Base-by-base conservation (phyloP, 2,329 filamentous ascomycete species). In the Talaromyces marneffei region DNA sequence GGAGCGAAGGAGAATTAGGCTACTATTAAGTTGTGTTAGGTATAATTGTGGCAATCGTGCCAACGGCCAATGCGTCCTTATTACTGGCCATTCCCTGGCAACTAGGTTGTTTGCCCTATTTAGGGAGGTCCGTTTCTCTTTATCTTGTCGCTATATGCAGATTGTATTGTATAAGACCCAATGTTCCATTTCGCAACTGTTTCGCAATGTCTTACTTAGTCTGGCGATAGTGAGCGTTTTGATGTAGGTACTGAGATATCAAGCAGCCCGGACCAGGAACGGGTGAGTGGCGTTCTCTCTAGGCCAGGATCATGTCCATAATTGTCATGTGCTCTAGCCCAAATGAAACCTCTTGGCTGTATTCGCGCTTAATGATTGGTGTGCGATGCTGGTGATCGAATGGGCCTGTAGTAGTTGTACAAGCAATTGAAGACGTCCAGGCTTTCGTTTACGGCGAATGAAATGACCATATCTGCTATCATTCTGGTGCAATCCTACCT, bases 311-410 rank as follows among this genome's bases (percentile, higher is more conserved):
- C 3, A 12, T 27, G 4, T 40, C 33, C 12, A 40, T 14, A 25
- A 27, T 18, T 55, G 23, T 40, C 52, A 55, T 39, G 55, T 46
- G 40, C 39, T 46, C n/a, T 18, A 35, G 10, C 3, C 25, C 40
- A 16, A 9, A 57, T 46, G 55, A 46, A 46, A 46, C 55, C 55
- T 57, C 37, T 57, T 42, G 55, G 55, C 55, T 40, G 14, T 39
- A 14, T 39, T 37, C 6, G 6, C 27, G n/a, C 4, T n/a, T 12
- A 20, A 6, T 20, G 52, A 55, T 25, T 39, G 35, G 35, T 12
- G 52, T 40, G 18, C 12, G 12, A n/a, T 39, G n/a, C 25, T 54
- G 29, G 33, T 4, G 16, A 25, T 25, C 5, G 6, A 37, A n/a
- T 27, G 33, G 10, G 4, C 37, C 50, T 37, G n/a, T 23, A 18